These are phyloP conservation scores for Raphanus raphanistrum DNA, from an alignment of 345 rosid genomes.

Conservation along the genomic window DNA sequence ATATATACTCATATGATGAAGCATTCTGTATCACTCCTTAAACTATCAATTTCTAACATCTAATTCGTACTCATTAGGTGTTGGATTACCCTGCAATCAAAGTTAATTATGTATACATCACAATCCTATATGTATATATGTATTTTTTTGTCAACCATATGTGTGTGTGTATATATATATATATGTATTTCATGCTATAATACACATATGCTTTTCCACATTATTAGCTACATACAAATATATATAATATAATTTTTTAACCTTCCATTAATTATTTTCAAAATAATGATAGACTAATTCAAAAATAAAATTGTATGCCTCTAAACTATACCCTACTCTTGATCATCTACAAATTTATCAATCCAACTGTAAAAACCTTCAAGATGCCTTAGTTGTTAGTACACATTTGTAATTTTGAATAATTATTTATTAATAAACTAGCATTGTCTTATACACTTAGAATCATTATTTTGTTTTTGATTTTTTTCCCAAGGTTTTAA, in stretches of 20 bases:
- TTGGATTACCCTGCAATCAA: constrained; percentile 43
- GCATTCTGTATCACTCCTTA: constrained; percentile 37
- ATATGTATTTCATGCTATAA: neutral
- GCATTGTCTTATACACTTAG: neutral
- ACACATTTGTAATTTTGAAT: constrained; percentile 7
- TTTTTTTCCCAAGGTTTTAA: neutral
- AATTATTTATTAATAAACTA: neutral
- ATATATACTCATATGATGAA: constrained; percentile 26
- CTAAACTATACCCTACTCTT: neutral
- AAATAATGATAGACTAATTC: neutral
- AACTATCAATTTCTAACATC: constrained; percentile 33
- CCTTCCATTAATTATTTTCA: neutral
- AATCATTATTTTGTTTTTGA: neutral
- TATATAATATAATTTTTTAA: neutral
- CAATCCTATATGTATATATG: neutral
- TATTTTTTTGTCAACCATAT: too few species aligned
- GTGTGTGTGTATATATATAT: neutral
- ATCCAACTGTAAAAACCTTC: neutral
- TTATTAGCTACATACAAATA: neutral
- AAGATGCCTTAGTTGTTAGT: neutral
- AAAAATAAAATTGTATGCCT: neutral
- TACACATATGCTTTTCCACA: neutral
- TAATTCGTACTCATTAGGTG: constrained; percentile 42
- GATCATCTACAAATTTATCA: neutral
- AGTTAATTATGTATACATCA: constrained; percentile 27